Evolutionary conservation across 495 filamentous ascomycete genomes (phyloP).

Genomic region (Xylaria flabelliformis): DNA sequence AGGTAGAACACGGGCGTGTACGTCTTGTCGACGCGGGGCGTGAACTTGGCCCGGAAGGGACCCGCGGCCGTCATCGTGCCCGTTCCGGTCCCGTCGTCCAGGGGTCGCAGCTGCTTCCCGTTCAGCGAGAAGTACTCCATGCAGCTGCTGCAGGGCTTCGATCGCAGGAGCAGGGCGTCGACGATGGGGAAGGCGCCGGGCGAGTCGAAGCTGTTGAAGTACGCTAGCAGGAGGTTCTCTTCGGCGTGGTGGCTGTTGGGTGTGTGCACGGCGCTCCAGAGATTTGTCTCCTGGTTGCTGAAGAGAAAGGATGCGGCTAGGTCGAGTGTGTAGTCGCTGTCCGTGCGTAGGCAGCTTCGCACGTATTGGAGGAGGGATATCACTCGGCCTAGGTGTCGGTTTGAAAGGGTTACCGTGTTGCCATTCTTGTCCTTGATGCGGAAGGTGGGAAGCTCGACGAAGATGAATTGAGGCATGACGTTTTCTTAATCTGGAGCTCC

Average conservation of each 20-base stretch:
- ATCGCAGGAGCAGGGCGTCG: conserved; percentile 38
- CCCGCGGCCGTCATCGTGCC: conserved; percentile 12
- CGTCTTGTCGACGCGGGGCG: conserved; percentile 35
- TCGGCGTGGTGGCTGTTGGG: conserved; percentile 36
- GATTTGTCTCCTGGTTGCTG: conserved; percentile 38
- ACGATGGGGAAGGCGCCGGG: conserved; percentile 40
- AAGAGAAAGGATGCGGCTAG: conserved; percentile 36
- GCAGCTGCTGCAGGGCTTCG: conserved; percentile 39
- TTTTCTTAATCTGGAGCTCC: background rate
- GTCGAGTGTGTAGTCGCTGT: conserved; percentile 31
- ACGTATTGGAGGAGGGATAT: conserved; percentile 36
- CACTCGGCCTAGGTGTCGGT: conserved; percentile 32
- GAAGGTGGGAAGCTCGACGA: conserved; percentile 42
- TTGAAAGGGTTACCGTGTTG: conserved; percentile 32
- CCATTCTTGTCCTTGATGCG: conserved; percentile 37
- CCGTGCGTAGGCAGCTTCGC: conserved; percentile 33
- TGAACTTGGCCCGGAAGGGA: conserved; percentile 40
- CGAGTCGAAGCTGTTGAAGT: conserved; percentile 43
- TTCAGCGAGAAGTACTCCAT: conserved; percentile 37
- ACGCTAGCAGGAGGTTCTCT: conserved; percentile 39
- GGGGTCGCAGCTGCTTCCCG: conserved; percentile 38
- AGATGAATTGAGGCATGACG: conserved; percentile 36
- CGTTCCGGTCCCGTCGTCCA: conserved; percentile 28
- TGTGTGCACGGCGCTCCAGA: conserved; percentile 35
- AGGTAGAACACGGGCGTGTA: conserved; percentile 42